Evolutionary conservation across 2,329 filamentous ascomycete genomes (phyloP).

Genomic region (Fusarium mangiferae): DNA sequence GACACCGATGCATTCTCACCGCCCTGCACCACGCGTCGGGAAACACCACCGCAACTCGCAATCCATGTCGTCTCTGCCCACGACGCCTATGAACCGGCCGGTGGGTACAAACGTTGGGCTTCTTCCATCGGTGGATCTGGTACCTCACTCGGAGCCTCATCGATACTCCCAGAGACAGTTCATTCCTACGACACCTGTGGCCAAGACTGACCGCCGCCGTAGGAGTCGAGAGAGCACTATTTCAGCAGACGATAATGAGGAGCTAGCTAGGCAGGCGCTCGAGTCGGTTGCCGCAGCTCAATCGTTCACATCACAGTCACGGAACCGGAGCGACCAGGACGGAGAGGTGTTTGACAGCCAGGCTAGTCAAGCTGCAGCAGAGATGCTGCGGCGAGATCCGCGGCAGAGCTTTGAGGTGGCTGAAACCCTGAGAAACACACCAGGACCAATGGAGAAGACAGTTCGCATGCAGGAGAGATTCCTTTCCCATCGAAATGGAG

Average conservation of each 20-base stretch:
- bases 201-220: slow-evolving; percentile 59
- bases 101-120: slow-evolving; percentile 62
- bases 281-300: slow-evolving; percentile 63
- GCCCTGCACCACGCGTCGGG: slow-evolving; percentile 58
- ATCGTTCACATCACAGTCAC: slow-evolving; percentile 43
- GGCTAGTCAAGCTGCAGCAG: slow-evolving; percentile 80
- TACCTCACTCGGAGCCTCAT: slow-evolving; percentile 68
- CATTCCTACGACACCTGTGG: slow-evolving; percentile 57
- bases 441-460: slow-evolving; percentile 55
- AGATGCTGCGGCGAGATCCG: slow-evolving; percentile 73
- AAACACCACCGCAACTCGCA: slow-evolving; percentile 81
- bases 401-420: slow-evolving; percentile 64
- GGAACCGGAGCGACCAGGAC: slow-evolving; percentile 46
- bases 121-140: slow-evolving; percentile 70
- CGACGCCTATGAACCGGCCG: slow-evolving; percentile 72
- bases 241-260: slow-evolving; percentile 72
- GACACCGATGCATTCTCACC: slow-evolving; percentile 67
- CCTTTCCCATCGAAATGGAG: slow-evolving; percentile 57
- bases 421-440: slow-evolving; percentile 57
- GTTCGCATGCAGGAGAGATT: slow-evolving; percentile 63
- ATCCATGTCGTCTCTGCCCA: slow-evolving; percentile 85
- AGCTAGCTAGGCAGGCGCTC: slow-evolving; percentile 65
- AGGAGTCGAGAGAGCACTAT: slow-evolving; percentile 89
- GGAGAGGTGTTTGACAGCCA: slow-evolving; percentile 75
- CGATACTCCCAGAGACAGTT: slow-evolving; percentile 55